Evolutionary conservation across 2,329 filamentous ascomycete species (phyloP).

Genomic region (Alternaria sp.): DNA sequence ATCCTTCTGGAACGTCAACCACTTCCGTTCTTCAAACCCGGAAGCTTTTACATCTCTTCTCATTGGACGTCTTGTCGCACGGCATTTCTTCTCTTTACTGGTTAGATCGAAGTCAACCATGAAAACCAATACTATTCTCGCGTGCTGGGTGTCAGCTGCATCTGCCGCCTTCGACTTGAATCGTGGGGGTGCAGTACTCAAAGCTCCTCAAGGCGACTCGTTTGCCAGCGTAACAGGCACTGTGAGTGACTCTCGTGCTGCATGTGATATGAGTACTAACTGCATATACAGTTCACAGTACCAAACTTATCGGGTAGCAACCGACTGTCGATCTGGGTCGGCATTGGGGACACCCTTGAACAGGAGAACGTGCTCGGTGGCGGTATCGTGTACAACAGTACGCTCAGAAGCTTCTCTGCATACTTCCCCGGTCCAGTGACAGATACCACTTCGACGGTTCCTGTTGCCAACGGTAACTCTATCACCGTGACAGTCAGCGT

Average conservation of each 20-base stretch:
- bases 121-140: constrained; percentile 15
- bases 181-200: constrained; percentile 31
- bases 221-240: constrained; percentile 31
- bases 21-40: constrained; percentile 1
- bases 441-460: constrained; percentile 25
- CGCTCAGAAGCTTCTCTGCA: constrained; percentile 23
- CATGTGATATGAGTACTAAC: neutral
- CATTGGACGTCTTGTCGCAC: constrained; percentile 1
- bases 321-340: constrained; percentile 33
- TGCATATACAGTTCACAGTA: constrained; percentile 20
- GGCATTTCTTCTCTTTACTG: neutral
- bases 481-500: constrained; percentile 27
- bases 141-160: constrained; percentile 15
- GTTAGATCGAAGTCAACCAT: constrained; percentile 8
- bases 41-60: neutral
- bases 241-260: neutral
- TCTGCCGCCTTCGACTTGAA: constrained; percentile 34
- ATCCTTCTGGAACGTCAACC: constrained; percentile 5
- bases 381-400: constrained; percentile 30
- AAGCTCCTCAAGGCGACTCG: constrained; percentile 30
- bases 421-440: constrained; percentile 25
- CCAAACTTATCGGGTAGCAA: constrained; percentile 26
- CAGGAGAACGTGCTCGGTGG: constrained; percentile 32
- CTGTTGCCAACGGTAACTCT: constrained; percentile 24
- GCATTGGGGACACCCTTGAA: constrained; percentile 26